phyloP scores from a whole-genome alignment of 73 alveolate genomes.

The Paramecium caudatum region DNA sequence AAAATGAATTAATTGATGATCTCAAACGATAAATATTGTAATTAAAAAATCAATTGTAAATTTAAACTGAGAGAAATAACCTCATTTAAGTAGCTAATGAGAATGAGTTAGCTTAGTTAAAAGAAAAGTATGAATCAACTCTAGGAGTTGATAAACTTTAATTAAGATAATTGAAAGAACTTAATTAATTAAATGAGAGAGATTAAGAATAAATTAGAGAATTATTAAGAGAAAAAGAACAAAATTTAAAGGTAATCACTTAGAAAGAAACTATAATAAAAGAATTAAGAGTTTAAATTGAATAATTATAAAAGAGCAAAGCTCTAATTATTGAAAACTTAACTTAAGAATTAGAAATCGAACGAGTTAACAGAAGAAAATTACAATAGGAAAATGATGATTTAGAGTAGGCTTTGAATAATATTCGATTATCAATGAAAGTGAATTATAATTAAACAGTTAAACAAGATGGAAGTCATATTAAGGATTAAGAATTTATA shows the following conservation, averaged over 20 bases:
- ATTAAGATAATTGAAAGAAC: slow-evolving; percentile 49
- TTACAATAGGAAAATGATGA: slow-evolving; percentile 1
- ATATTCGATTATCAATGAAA: slow-evolving; percentile 42
- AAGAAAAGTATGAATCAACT: slow-evolving; percentile 34
- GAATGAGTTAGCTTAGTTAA: slow-evolving; percentile 30
- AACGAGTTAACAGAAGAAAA: slow-evolving; percentile 48
- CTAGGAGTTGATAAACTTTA: slow-evolving; percentile 12
- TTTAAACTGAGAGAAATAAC: slow-evolving; percentile 10
- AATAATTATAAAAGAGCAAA: slow-evolving; percentile 6
- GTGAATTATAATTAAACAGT: not conserved
- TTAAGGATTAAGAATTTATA: slow-evolving; percentile 32
- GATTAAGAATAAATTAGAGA: slow-evolving; percentile 60
- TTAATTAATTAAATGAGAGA: slow-evolving; percentile 32
- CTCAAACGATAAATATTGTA: not conserved
- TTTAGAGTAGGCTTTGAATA: slow-evolving; percentile 19
- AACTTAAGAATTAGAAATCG: slow-evolving; percentile 54
- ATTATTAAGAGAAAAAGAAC: slow-evolving; percentile 52
- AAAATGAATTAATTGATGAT: slow-evolving; percentile 3
- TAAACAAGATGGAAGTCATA: not conserved
- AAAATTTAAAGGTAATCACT: not conserved
- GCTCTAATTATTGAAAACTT: not conserved
- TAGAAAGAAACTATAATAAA: slow-evolving; percentile 2
- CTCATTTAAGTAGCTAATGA: not conserved
- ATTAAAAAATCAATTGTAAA: slow-evolving; percentile 34
- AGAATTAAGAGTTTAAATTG: slow-evolving; percentile 38